phyloP scores from a whole-genome alignment of 805 yeast genomes.

The Yarrowia sp. region DNA sequence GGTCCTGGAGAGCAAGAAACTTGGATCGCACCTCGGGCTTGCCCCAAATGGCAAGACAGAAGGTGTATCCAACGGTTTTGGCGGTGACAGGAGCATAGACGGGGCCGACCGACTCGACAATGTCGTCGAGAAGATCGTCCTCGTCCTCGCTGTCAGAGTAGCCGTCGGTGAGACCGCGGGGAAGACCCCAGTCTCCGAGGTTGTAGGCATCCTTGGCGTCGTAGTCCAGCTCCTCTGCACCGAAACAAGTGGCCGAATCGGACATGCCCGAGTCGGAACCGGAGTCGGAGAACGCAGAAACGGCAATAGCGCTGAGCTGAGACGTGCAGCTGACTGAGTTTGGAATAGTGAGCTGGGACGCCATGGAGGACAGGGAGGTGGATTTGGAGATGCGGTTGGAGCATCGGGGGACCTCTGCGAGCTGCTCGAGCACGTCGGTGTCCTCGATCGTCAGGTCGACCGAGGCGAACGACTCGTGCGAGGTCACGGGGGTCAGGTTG shows the following conservation, averaged over 20 bases:
- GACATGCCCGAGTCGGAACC: conserved; percentile 40
- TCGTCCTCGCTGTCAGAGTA: conserved; percentile 39
- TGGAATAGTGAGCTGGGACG: conserved; percentile 38
- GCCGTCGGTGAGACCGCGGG: conserved; percentile 30
- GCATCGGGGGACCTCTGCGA: conserved; percentile 38
- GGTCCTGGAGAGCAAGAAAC: conserved; percentile 36
- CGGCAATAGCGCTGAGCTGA: conserved; percentile 39
- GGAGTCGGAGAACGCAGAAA: conserved; percentile 38
- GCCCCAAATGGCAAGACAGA: conserved; percentile 36
- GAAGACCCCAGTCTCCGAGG: conserved; percentile 38
- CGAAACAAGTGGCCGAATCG: conserved; percentile 39
- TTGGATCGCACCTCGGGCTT: conserved; percentile 38
- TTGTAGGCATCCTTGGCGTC: conserved; percentile 36
- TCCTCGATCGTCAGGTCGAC: conserved; percentile 21
- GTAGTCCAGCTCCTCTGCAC: conserved; percentile 33
- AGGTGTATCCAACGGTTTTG: conserved; percentile 36
- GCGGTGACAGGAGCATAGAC: conserved; percentile 27
- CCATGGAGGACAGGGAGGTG: conserved; percentile 33
- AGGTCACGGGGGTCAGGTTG: conserved; percentile 31
- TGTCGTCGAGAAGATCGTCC: conserved; percentile 37
- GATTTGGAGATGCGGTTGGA: conserved; percentile 33
- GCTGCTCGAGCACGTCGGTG: conserved; percentile 30
- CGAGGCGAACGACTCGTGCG: conserved; percentile 33
- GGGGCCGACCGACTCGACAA: conserved; percentile 26
- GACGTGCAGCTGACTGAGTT: conserved; percentile 39